Percentiles rank a stretch among this genome's conserved stretches.
These are phyloP conservation scores for Apodospora peruviana DNA, from an alignment of 495 filamentous ascomycete species.

Conservation along the genomic window DNA sequence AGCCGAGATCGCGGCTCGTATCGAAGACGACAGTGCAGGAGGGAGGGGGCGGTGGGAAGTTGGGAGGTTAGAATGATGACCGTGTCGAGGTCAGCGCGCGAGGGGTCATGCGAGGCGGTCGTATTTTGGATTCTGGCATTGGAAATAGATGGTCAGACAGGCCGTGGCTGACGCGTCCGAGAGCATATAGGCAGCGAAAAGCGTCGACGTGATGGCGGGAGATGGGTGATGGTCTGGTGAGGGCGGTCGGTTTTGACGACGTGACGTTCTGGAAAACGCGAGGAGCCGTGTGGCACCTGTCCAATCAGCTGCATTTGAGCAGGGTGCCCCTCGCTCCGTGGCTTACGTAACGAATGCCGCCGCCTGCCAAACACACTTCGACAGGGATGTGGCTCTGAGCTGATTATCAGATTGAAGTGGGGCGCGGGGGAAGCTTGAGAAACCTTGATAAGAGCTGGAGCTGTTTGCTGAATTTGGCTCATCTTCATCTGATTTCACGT, in stretches of 20 bases:
- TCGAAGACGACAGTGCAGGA: neutral
- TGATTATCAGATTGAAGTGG: too few species aligned
- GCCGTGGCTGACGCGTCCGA: slow-evolving; percentile 13
- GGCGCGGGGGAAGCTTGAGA: too few species aligned
- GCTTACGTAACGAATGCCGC: slow-evolving; percentile 17
- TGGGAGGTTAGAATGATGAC: slow-evolving; percentile 6
- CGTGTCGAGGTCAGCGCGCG: slow-evolving; percentile 11
- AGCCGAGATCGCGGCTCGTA: neutral
- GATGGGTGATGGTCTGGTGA: slow-evolving; percentile 16
- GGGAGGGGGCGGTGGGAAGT: neutral
- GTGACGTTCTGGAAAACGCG: slow-evolving; percentile 29
- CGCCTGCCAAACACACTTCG: neutral
- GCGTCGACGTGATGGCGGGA: slow-evolving; percentile 15
- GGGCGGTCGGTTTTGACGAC: slow-evolving; percentile 17
- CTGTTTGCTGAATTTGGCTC: too few species aligned
- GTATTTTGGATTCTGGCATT: slow-evolving; percentile 12
- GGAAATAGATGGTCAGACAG: slow-evolving; percentile 1
- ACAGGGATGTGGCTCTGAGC: neutral
- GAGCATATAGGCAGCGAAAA: slow-evolving; percentile 10
- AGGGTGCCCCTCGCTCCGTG: slow-evolving; percentile 3
- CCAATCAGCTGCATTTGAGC: slow-evolving; percentile 4
- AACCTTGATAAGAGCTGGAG: too few species aligned
- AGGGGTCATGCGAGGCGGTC: slow-evolving; percentile 17
- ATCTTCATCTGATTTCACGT: too few species aligned
- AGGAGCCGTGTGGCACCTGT: neutral